Evolutionary conservation across 805 yeast species (phyloP).

Genomic region (Lipomyces yamanashiensis): DNA sequence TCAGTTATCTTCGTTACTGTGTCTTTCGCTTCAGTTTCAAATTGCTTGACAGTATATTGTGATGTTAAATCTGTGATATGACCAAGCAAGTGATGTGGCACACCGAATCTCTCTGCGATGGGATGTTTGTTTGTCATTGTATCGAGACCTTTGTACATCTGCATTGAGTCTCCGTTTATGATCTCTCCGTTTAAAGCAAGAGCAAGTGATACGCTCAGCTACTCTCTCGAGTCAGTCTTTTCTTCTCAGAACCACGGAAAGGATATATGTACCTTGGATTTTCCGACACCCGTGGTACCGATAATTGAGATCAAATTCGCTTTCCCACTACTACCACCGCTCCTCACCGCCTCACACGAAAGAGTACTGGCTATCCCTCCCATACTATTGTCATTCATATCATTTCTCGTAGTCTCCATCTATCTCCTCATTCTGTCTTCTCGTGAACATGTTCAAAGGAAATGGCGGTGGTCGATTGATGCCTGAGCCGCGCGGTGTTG

Average conservation of each 20-base stretch:
- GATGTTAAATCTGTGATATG: slow-evolving; percentile 74
- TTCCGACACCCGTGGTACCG: slow-evolving; percentile 97
- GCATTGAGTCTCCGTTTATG: slow-evolving; percentile 97
- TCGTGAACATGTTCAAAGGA: no score
- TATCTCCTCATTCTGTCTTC: no score
- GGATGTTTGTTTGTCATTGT: slow-evolving; percentile 94
- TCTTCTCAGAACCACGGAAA: not conserved
- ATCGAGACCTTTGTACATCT: slow-evolving; percentile 75
- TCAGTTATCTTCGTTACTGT: slow-evolving; percentile 59
- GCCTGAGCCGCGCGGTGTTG: slow-evolving; percentile 2
- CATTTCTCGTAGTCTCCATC: no score
- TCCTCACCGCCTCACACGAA: not conserved
- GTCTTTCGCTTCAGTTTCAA: slow-evolving; percentile 68
- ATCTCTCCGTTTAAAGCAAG: slow-evolving; percentile 79
- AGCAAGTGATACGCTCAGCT: slow-evolving; percentile 79
- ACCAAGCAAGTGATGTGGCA: slow-evolving; percentile 86
- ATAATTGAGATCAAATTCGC: slow-evolving; percentile 64
- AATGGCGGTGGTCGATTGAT: not conserved
- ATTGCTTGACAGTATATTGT: slow-evolving; percentile 80
- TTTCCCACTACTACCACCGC: not conserved
- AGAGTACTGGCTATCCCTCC: not conserved
- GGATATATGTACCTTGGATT: slow-evolving; percentile 63
- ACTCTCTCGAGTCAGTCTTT: not conserved
- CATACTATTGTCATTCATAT: not conserved
- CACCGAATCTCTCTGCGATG: slow-evolving; percentile 67